A percentile compares a stretch with the other conserved stretches of the same genome.
Evolutionary conservation across 2,329 filamentous ascomycete genomes (phyloP).

Genomic region (Trichoderma arundinaceum): DNA sequence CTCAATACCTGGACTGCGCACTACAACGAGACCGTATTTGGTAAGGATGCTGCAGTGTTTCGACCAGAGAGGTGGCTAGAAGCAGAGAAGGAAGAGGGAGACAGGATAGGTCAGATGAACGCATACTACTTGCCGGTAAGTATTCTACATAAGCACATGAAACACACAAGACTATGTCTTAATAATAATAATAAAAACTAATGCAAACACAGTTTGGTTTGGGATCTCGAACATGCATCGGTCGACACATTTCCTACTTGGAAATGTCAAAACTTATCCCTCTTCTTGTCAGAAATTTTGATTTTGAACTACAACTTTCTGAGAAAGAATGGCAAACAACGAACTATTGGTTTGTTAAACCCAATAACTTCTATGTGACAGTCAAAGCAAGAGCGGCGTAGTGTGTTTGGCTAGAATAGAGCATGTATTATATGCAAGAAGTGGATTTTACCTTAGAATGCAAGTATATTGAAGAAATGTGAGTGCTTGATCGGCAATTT

Average conservation of each 20-base stretch:
- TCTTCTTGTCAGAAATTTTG: constrained; percentile 44
- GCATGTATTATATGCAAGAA: too few species aligned
- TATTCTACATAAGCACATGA: neutral
- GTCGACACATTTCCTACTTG: constrained; percentile 50
- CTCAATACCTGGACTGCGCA: constrained; percentile 47
- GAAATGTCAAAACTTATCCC: constrained; percentile 53
- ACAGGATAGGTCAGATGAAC: constrained; percentile 40
- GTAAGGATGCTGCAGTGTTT: constrained; percentile 44
- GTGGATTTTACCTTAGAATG: too few species aligned
- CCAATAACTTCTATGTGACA: constrained; percentile 47
- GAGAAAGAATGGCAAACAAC: constrained; percentile 42
- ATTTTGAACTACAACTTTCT: constrained; percentile 40
- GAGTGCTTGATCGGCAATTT: neutral
- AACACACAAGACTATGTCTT: neutral
- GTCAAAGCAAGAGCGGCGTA: constrained; percentile 3
- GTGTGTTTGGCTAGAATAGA: neutral
- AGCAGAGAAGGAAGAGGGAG: constrained; percentile 35
- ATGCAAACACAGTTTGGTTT: constrained; percentile 44
- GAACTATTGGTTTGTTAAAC: constrained; percentile 53
- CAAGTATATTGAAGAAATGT: neutral
- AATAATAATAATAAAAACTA: neutral
- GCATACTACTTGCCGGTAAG: constrained; percentile 41
- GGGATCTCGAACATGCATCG: constrained; percentile 51
- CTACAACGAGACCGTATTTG: constrained; percentile 41
- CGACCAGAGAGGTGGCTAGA: constrained; percentile 50